Percentiles rank a stretch among this genome's conserved stretches.
Evolutionary conservation across 2,329 filamentous ascomycete genomes (phyloP).

Genomic region (Fusarium praegraminearum): DNA sequence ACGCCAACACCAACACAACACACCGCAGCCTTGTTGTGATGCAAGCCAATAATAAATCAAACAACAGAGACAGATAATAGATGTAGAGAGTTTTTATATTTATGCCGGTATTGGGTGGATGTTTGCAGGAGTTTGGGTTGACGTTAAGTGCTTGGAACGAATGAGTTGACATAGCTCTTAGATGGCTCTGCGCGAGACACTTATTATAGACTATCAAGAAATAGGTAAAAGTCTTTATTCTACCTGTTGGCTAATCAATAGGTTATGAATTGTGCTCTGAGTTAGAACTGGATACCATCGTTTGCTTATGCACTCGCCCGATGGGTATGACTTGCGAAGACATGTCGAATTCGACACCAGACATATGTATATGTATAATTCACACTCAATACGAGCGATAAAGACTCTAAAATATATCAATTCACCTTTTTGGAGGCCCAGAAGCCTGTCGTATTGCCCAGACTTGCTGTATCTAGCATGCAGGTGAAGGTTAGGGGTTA

Average conservation of each 20-base stretch:
- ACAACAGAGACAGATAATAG: fast-evolving
- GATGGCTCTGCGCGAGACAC: neutral
- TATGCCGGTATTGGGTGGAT: neutral
- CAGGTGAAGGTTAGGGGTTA: neutral
- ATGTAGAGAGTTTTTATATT: fast-evolving
- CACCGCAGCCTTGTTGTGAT: neutral
- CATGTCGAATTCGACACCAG: neutral
- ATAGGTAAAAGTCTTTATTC: neutral
- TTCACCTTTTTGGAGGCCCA: neutral
- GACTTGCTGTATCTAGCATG: neutral
- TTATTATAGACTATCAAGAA: neutral
- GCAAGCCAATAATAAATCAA: conserved; percentile 20
- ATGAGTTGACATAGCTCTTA: neutral
- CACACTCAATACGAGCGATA: fast-evolving
- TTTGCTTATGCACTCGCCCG: neutral
- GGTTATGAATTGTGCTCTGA: neutral
- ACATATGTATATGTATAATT: neutral
- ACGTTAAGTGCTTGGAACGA: no score
- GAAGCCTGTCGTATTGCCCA: no score
- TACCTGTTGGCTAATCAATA: no score
- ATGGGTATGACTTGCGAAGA: neutral
- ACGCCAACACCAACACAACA: neutral
- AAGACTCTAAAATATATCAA: fast-evolving
- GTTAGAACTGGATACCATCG: no score
- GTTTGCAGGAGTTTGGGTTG: neutral